A percentile compares a stretch with the other conserved stretches of the same genome.
phyloP scores from a whole-genome alignment of 768 basidiomycete species.

The Favolaschia claudopus region DNA sequence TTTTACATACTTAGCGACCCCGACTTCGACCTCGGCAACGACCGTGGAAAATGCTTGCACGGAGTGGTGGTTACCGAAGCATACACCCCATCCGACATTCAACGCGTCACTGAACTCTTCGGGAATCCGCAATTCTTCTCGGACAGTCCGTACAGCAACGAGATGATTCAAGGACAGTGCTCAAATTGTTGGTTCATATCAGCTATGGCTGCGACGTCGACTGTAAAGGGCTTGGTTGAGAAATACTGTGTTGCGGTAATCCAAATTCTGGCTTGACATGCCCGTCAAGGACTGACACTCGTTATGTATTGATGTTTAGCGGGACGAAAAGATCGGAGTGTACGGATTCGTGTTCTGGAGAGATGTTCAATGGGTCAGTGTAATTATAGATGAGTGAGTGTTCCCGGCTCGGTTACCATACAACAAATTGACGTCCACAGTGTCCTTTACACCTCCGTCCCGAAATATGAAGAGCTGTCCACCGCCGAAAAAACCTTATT shows the following conservation, averaged over 20 bases:
- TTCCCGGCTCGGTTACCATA: not conserved
- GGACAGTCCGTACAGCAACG: conserved; percentile 33
- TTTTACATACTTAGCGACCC: conserved; percentile 39
- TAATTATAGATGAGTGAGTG: conserved; percentile 45
- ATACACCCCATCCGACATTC: conserved; percentile 37
- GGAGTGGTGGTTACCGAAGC: conserved; percentile 23
- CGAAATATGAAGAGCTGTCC: conserved; percentile 41
- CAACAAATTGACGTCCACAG: conserved; percentile 19
- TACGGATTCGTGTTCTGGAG: conserved; percentile 47
- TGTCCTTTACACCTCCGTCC: conserved; percentile 38
- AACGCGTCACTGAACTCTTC: conserved; percentile 40
- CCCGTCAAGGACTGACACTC: too few species aligned
- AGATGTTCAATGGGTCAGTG: conserved; percentile 42
- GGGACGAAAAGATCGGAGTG: conserved; percentile 41
- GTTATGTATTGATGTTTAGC: conserved; percentile 8
- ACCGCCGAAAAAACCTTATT: conserved; percentile 37
- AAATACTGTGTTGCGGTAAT: conserved; percentile 44
- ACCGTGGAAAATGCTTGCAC: conserved; percentile 38
- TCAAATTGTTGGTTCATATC: conserved; percentile 45
- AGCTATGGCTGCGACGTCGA: conserved; percentile 39
- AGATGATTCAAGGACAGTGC: conserved; percentile 40
- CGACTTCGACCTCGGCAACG: conserved; percentile 42
- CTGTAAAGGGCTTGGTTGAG: conserved; percentile 39
- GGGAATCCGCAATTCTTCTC: conserved; percentile 38
- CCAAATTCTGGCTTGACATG: not conserved